Evolutionary conservation across 441 rosid genomes (phyloP).

Genomic region (Mallotus japonicus): DNA sequence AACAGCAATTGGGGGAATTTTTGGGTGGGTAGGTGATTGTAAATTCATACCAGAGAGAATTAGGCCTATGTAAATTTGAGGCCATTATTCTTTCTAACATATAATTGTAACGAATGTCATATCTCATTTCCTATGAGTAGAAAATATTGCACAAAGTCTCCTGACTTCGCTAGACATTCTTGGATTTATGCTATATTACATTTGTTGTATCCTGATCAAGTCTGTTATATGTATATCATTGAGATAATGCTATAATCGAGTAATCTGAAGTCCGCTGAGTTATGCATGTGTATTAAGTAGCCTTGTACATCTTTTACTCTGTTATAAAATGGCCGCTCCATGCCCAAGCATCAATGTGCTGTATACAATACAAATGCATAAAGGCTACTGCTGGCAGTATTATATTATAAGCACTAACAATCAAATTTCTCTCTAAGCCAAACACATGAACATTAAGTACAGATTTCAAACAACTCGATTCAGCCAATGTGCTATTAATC

Average conservation of each 20-base stretch:
- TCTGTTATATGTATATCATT: too few relatives aligned
- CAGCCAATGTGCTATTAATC: too few relatives aligned
- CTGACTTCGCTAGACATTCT: not conserved
- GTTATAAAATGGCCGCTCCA: not conserved
- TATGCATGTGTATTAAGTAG: too few relatives aligned
- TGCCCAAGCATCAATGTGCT: not conserved
- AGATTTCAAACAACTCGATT: too few relatives aligned
- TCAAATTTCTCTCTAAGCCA: too few relatives aligned
- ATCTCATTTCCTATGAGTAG: not conserved
- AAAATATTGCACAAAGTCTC: not conserved
- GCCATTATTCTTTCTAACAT: not conserved
- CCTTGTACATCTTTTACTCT: too few relatives aligned
- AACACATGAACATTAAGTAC: too few relatives aligned
- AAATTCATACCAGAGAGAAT: slow-evolving; percentile 17
- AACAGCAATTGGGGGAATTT: not conserved
- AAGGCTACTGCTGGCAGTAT: not conserved
- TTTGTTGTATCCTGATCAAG: not conserved
- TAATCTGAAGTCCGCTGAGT: too few relatives aligned
- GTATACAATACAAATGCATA: not conserved
- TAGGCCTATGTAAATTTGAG: slow-evolving; percentile 23
- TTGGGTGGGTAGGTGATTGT: slow-evolving; percentile 19
- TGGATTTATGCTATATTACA: not conserved
- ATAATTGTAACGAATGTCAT: slow-evolving; percentile 5
- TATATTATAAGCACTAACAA: not conserved
- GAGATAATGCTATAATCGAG: too few relatives aligned